Conservation (phyloP, 371 early-diverging fungal genomes). For the Mucor ambiguus region DNA sequence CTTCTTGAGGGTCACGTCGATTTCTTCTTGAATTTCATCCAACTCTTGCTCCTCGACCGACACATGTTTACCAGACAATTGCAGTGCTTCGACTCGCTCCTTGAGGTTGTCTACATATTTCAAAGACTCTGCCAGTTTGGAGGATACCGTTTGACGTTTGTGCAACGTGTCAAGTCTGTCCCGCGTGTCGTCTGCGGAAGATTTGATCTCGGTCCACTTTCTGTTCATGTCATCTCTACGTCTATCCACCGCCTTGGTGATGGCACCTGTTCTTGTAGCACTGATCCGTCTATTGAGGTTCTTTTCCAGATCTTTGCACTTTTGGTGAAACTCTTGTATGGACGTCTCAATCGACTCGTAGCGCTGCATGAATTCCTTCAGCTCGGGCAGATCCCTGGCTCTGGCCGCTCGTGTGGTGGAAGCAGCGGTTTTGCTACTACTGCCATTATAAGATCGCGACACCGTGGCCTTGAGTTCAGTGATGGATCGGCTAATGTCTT, state of each 20-base stretch:
- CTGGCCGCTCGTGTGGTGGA: slow-evolving; percentile 12
- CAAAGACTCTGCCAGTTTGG: slow-evolving; percentile 41
- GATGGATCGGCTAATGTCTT: slow-evolving; percentile 27
- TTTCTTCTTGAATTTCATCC: slow-evolving; percentile 42
- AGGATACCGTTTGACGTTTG: slow-evolving; percentile 35
- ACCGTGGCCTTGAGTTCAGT: slow-evolving; percentile 34
- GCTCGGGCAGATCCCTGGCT: slow-evolving; percentile 35
- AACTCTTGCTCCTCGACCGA: slow-evolving; percentile 47
- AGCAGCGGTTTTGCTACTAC: slow-evolving; percentile 1
- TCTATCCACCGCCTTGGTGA: slow-evolving; percentile 33
- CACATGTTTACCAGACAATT: slow-evolving; percentile 43
- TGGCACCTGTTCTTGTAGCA: slow-evolving; percentile 23
- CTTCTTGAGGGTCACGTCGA: slow-evolving; percentile 32
- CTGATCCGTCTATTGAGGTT: slow-evolving; percentile 27
- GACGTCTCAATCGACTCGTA: slow-evolving; percentile 35
- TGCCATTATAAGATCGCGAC: slow-evolving; percentile 20
- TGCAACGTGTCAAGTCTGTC: slow-evolving; percentile 38
- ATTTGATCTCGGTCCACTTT: slow-evolving; percentile 39
- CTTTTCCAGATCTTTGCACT: slow-evolving; percentile 31
- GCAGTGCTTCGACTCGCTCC: slow-evolving; percentile 42
- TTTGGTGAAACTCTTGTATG: slow-evolving; percentile 30
- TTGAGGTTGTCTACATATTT: slow-evolving; percentile 45
- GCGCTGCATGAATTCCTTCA: slow-evolving; percentile 36
- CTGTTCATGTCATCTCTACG: slow-evolving; percentile 36
- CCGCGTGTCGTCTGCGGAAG: slow-evolving; percentile 41